These are phyloP conservation scores for Lactifluus volemus DNA, from an alignment of 768 basidiomycete species.

Conservation along the genomic window DNA sequence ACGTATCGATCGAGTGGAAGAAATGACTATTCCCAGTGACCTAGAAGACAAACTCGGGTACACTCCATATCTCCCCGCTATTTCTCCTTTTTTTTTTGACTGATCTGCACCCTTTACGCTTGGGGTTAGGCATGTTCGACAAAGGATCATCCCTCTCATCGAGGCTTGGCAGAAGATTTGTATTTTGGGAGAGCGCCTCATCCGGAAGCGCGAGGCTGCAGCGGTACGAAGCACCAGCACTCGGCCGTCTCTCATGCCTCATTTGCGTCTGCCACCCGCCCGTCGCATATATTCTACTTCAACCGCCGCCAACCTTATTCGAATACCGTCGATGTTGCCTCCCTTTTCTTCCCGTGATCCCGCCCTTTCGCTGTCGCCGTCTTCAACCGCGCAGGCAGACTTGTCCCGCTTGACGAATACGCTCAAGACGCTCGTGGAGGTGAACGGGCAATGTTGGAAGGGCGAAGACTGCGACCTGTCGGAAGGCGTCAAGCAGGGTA, in stretches of 20 bases:
- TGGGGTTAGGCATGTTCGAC: slow-evolving; percentile 54
- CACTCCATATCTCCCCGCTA: background rate
- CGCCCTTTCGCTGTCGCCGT: background rate
- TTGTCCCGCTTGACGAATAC: slow-evolving; percentile 77
- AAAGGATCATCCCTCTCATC: slow-evolving; percentile 66
- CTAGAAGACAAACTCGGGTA: slow-evolving; percentile 84
- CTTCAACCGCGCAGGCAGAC: slow-evolving; percentile 54
- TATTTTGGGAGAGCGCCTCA: slow-evolving; percentile 75
- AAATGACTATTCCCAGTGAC: slow-evolving; percentile 90
- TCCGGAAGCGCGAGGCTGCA: slow-evolving; percentile 87
- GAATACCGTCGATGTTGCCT: slow-evolving; percentile 24
- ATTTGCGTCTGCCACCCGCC: slow-evolving; percentile 48
- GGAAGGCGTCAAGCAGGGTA: slow-evolving; percentile 64
- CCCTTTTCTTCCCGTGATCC: slow-evolving; percentile 19
- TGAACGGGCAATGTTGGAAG: slow-evolving; percentile 75
- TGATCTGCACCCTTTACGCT: background rate
- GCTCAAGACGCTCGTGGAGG: slow-evolving; percentile 66
- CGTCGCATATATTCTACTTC: slow-evolving; percentile 28
- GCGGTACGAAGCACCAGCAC: slow-evolving; percentile 66
- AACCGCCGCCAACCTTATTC: slow-evolving; percentile 25
- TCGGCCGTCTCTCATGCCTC: slow-evolving; percentile 60
- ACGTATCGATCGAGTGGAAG: slow-evolving; percentile 70
- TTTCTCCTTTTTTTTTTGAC: background rate
- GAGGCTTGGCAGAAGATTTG: slow-evolving; percentile 92
- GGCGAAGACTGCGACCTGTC: slow-evolving; percentile 77